Base-by-base conservation (phyloP, 805 yeast species). In the Middelhovenomyces tepae region DNA sequence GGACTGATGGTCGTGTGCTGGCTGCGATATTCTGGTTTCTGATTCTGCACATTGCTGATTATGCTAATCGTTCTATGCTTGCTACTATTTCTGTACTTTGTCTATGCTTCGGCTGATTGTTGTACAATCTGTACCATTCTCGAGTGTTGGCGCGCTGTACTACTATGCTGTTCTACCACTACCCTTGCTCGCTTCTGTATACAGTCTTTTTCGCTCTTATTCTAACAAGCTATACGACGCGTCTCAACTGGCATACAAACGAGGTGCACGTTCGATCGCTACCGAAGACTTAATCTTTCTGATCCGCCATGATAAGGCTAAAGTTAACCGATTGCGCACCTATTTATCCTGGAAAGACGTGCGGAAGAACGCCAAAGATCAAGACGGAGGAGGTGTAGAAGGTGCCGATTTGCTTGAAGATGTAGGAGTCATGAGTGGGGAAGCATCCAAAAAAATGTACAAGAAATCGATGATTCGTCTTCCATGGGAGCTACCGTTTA, bases 261-360 rank as follows among this genome's bases (percentile, higher is more conserved):
- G 97, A 44, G 94, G 95, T 0, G 77, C 91, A 30, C 78, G 83
- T 48, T 73, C 87, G 3, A 80, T 91, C 7, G 67, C 86, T 1
- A 84, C 95, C 0, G 98, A 91, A 54, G 98, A 91, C 54, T 81
- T 91, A 23, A 89, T 91, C 26, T 91, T 87, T 46, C 60, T 89
- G 31, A 89, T 91, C 37, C 69, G 98, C 28, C 94, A 86, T 51
- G 97, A 91, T 50, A 78, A 73, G 45, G 96, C 96, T 17, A 91
- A 91, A 51, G 97, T 91, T 4, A 84, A 85, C 47, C 65, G 98
- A 38, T 63, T 91, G 24, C 67, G 95, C 44, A 89, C 96, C 0
- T 91, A 91, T 49, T 60, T 91, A 16, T 80, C 94, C 1, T 91
- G 98, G 98, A 91, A 91, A 48, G 98, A 91, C 54, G 86, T 91